Percentiles rank a stretch among this genome's conserved stretches.
Evolutionary conservation across 345 rosid species (phyloP).

Genomic region (Pelargonium nanum): DNA sequence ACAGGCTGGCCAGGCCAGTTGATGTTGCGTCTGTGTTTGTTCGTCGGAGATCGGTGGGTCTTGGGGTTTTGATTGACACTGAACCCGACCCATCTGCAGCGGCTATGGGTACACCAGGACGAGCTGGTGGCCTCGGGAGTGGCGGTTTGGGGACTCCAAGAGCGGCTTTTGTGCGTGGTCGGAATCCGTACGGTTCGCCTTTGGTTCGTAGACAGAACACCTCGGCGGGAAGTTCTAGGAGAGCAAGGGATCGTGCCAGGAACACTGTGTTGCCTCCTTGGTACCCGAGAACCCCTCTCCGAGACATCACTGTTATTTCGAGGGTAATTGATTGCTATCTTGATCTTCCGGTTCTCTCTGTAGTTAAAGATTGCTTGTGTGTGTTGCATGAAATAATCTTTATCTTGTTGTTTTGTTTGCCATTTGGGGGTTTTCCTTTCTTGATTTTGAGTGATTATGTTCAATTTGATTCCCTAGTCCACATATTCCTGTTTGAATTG

Average conservation of each 20-base stretch:
- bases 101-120: conserved; percentile 1
- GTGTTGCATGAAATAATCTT: neutral
- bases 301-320: conserved; percentile 48
- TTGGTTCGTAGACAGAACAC: conserved; percentile 33
- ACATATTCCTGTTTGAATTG: neutral
- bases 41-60: conserved; percentile 24
- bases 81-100: too few species aligned
- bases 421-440: neutral
- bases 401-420: neutral
- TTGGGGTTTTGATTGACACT: conserved; percentile 34
- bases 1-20: conserved; percentile 41
- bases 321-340: conserved; percentile 33
- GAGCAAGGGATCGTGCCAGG: conserved; percentile 18
- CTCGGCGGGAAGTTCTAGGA: conserved; percentile 16
- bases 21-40: conserved; percentile 36
- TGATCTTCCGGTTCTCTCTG: too few species aligned
- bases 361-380: neutral
- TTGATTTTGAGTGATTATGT: too few species aligned
- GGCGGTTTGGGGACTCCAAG: conserved; percentile 33
- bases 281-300: conserved; percentile 82
- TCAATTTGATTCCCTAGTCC: neutral
- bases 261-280: conserved; percentile 50
- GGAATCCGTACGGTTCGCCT: conserved; percentile 17
- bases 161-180: conserved; percentile 16
- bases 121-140: conserved; percentile 20